Evolutionary conservation across 805 yeast species (phyloP).

Genomic region (Candida maris): DNA sequence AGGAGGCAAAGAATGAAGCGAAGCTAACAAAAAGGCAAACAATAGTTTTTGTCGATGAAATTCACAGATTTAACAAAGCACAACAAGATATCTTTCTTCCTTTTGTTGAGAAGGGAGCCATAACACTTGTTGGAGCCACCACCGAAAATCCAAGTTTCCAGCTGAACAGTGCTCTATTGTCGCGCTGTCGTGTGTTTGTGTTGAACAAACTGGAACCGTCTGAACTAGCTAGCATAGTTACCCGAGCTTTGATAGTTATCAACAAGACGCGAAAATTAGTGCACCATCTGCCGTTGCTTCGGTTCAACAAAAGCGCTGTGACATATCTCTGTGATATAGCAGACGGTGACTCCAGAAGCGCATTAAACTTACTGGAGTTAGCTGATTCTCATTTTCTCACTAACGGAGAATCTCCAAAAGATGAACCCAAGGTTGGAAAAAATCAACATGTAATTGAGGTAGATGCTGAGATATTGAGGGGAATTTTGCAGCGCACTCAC

Average conservation of each 20-base stretch:
- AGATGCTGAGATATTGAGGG: slow-evolving; percentile 35
- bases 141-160: slow-evolving; percentile 91
- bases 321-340: slow-evolving; percentile 69
- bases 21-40: slow-evolving; percentile 50
- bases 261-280: slow-evolving; percentile 59
- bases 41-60: slow-evolving; percentile 85
- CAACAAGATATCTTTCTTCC: slow-evolving; percentile 90
- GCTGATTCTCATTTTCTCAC: slow-evolving; percentile 49
- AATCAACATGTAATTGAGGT: slow-evolving; percentile 34
- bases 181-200: slow-evolving; percentile 79
- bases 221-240: slow-evolving; percentile 52
- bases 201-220: slow-evolving; percentile 47
- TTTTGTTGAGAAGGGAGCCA: slow-evolving; percentile 76
- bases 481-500: slow-evolving; percentile 46
- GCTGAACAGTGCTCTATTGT: slow-evolving; percentile 74
- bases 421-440: slow-evolving; percentile 7
- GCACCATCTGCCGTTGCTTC: slow-evolving; percentile 45
- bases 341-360: slow-evolving; percentile 86
- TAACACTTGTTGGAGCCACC: slow-evolving; percentile 90
- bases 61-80: slow-evolving; percentile 78
- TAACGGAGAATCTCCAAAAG: slow-evolving; percentile 11
- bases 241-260: slow-evolving; percentile 54
- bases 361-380: slow-evolving; percentile 76
- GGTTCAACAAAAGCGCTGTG: slow-evolving; percentile 52
- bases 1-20: slow-evolving; percentile 43